Evolutionary conservation across 1,284 basidiomycete genomes (phyloP).

Genomic region (Fomitopsis palustris): DNA sequence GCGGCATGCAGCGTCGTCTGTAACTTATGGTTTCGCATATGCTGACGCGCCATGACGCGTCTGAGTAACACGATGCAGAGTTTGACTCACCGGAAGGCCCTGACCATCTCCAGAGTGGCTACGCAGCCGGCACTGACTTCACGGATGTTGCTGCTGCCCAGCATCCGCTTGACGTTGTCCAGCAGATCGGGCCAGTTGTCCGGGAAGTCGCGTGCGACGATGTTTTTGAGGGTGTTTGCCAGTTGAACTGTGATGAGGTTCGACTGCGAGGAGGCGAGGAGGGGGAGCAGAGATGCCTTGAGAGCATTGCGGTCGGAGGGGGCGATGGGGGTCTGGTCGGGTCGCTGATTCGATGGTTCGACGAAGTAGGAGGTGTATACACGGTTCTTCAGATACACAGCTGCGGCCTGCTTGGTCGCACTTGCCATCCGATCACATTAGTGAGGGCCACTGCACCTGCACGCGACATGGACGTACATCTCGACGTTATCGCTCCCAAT

Average conservation of each 20-base stretch:
- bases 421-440: constrained; percentile 34
- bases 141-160: constrained; percentile 59
- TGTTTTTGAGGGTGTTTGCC: constrained; percentile 63
- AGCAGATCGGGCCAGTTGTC: constrained; percentile 68
- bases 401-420: constrained; percentile 73
- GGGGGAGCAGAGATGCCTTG: constrained; percentile 59
- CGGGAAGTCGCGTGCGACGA: constrained; percentile 74
- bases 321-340: constrained; percentile 60
- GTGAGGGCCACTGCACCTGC: constrained; percentile 14
- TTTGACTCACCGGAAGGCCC: constrained; percentile 56
- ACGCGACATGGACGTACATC: constrained; percentile 59
- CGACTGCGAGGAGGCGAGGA: constrained; percentile 65
- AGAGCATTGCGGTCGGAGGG: constrained; percentile 67
- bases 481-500: constrained; percentile 73
- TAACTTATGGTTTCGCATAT: neutral
- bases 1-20: neutral
- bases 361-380: constrained; percentile 60
- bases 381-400: constrained; percentile 86
- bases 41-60: neutral
- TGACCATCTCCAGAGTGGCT: constrained; percentile 69
- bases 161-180: constrained; percentile 57
- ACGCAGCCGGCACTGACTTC: constrained; percentile 79
- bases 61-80: neutral
- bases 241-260: constrained; percentile 74
- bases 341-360: constrained; percentile 41